Percentiles rank a stretch among this genome's conserved stretches.
phyloP scores from a whole-genome alignment of 2,329 filamentous ascomycete genomes.

The Arachnomyces sp. region DNA sequence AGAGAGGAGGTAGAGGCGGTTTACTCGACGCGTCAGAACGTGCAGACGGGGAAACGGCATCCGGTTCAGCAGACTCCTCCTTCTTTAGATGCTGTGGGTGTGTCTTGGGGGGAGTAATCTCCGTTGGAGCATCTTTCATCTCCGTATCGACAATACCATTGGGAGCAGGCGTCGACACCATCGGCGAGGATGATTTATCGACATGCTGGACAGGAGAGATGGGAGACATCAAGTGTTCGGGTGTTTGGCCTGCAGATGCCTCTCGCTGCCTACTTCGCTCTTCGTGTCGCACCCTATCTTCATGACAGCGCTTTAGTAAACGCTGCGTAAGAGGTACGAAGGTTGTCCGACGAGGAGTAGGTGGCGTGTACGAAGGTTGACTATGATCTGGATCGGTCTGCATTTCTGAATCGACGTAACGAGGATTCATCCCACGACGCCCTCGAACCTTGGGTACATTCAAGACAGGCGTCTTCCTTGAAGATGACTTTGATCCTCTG shows the following conservation, averaged over 20 bases:
- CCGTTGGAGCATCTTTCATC: conserved; percentile 34
- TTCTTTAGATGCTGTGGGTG: conserved; percentile 5
- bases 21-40: conserved; percentile 12
- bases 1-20: conserved; percentile 21
- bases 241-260: conserved; percentile 7
- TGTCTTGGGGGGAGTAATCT: conserved; percentile 16
- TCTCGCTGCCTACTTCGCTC: conserved; percentile 19
- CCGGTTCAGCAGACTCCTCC: conserved; percentile 5
- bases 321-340: conserved; percentile 36
- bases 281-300: conserved; percentile 31
- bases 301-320: conserved; percentile 34
- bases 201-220: conserved; percentile 13
- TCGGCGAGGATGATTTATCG: conserved; percentile 1
- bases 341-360: conserved; percentile 17
- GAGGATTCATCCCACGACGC: conserved; percentile 17
- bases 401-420: conserved; percentile 34
- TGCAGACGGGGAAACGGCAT: background rate
- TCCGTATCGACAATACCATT: conserved; percentile 9
- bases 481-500: conserved; percentile 19
- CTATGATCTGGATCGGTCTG: conserved; percentile 38
- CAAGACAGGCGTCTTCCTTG: conserved; percentile 23
- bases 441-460: conserved; percentile 21
- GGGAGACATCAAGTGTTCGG: conserved; percentile 1
- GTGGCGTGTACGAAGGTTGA: conserved; percentile 17
- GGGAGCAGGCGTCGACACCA: too few species aligned